Base-by-base conservation (phyloP, 1,284 basidiomycete genomes). In the Salmacisia buchloeana region DNA sequence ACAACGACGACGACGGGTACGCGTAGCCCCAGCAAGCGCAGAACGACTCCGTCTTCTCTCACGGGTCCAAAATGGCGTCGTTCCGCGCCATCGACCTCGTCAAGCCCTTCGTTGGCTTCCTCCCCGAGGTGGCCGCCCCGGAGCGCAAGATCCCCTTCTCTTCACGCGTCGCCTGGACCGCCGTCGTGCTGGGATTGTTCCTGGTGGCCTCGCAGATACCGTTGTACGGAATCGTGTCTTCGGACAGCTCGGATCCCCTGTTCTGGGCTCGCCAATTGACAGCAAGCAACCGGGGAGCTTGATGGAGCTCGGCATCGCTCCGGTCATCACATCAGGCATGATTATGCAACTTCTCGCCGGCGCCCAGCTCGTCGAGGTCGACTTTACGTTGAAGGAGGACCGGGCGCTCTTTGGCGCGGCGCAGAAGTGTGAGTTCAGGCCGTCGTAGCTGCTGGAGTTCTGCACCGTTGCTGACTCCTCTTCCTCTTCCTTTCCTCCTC, bases 251-350 rank as follows among this genome's bases (percentile, higher is more conserved):
- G 23, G 94, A 98, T 83, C 94, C 96, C 13, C 87, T 98, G 58
- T 97, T 94, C 85, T 98, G 94, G 94, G 93, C 97, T 88, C 90
- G 94, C 83, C 94, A 94, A 82, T 97, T 98, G 82, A 87, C 97
- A 66, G 94, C 96, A 36, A 96, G 92, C 10, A 98, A 97, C 84
- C 87, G 96, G 70, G 94, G 94, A 98, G 94, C 0, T 88, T 98
- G 67, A 98, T 97, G 94, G 94, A 98, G 83, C 87, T 98, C 66
- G 94, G 96, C 75, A 97, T 97, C 77, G 94, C 89, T 54, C 94
- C 96, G 63, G 96, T 97, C 80, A 88, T 98, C 78, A 98, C 94
- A 13, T 78, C 76, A 46, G 94, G 94, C 75, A 98, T 97, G 94
- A 97, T 97, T 83, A 97, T 98, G 91, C 94, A 98, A 83, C 88